Percentiles rank a stretch among this genome's conserved stretches.
phyloP scores from a whole-genome alignment of 2,329 filamentous ascomycete genomes.

The Cladosporium sp. region DNA sequence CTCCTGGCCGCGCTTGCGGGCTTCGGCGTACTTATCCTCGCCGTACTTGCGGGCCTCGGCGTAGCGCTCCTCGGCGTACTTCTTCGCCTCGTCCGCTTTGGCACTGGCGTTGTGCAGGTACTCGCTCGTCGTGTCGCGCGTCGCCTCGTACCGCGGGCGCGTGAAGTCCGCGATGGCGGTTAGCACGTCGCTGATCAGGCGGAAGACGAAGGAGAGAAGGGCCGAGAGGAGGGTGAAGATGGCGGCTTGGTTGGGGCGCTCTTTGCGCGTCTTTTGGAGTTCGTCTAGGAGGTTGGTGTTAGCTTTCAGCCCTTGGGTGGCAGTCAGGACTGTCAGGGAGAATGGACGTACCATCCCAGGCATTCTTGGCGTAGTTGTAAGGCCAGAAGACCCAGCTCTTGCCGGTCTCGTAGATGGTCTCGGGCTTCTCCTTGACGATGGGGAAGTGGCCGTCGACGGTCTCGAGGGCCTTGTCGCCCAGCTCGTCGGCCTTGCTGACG shows the following conservation, averaged over 20 bases:
- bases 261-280: constrained; percentile 33
- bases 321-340: background rate
- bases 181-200: constrained; percentile 31
- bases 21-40: constrained; percentile 24
- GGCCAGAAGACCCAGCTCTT: constrained; percentile 61
- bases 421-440: constrained; percentile 51
- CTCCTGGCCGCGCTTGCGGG: constrained; percentile 23
- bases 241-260: constrained; percentile 28
- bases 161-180: constrained; percentile 29
- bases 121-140: constrained; percentile 16
- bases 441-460: constrained; percentile 52
- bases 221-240: constrained; percentile 29
- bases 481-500: constrained; percentile 71
- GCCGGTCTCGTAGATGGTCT: constrained; percentile 54
- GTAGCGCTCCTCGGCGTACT: constrained; percentile 24
- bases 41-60: constrained; percentile 26
- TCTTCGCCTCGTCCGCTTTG: constrained; percentile 26
- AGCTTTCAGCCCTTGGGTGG: too few species aligned
- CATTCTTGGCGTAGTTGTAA: constrained; percentile 29
- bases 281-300: constrained; percentile 30
- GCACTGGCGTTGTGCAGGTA: constrained; percentile 32
- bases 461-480: constrained; percentile 52
- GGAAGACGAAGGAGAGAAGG: constrained; percentile 32
- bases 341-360: constrained; percentile 28
- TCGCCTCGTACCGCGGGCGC: constrained; percentile 29